Evolutionary conservation across 2,329 filamentous ascomycete species (phyloP).

Genomic region (Epichloe hybrida): DNA sequence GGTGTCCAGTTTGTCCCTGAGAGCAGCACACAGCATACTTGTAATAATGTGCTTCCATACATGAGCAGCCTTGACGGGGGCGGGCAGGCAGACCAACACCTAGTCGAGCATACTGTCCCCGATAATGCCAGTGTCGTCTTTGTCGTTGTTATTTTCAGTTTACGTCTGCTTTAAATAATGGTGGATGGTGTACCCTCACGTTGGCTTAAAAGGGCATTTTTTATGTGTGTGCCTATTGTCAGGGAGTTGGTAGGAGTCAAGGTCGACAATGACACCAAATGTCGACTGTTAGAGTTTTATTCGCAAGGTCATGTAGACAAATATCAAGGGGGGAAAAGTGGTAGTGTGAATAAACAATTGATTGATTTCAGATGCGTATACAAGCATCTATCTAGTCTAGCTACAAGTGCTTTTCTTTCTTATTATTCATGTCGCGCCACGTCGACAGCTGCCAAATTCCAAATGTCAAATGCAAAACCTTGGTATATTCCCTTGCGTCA

Average conservation of each 20-base stretch:
- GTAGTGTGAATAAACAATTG: neutral
- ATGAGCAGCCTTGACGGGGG: neutral
- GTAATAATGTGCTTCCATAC: neutral
- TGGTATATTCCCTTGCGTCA: conserved; percentile 1
- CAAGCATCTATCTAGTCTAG: conserved; percentile 1
- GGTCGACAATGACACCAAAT: neutral
- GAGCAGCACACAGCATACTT: neutral
- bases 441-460: neutral
- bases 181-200: neutral
- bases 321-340: neutral
- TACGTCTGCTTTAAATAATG: neutral
- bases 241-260: neutral
- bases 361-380: neutral
- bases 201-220: neutral
- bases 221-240: too few relatives aligned
- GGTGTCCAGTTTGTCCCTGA: conserved; percentile 45
- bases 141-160: neutral
- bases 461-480: conserved; percentile 1
- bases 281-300: neutral
- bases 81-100: neutral
- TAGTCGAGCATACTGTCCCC: neutral
- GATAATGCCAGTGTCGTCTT: neutral
- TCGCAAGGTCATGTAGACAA: neutral
- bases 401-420: neutral
- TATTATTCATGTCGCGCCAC: neutral